Evolutionary conservation across 1,284 basidiomycete genomes (phyloP), one percentile per base, ranked within the genome.

Genomic region (Xerocomus nothofagi): DNA sequence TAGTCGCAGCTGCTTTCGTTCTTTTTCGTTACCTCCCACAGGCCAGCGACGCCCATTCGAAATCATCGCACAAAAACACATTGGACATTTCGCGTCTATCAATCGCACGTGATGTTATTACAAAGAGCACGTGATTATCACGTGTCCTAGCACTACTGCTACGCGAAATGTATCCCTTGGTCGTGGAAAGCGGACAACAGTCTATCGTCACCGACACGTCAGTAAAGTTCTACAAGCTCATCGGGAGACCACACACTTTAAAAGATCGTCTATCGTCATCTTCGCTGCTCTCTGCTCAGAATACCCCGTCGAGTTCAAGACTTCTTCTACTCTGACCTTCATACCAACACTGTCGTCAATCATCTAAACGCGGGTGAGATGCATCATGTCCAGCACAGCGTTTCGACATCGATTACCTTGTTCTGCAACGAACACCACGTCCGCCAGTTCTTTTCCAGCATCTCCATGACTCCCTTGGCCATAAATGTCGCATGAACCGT

Each of bases 381-480:
- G 6, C n/a, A 21, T 32, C n/a, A 10, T 24, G 18, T 4, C 0
- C 14, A 2, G 14, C 17, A 3, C 6, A 24, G 4, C 12, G 3
- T 8, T n/a, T 33, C n/a, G 6, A 32, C 40, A 32, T 11, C 27
- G 15, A 76, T 54, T 56, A 89, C 90, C 77, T 81, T 78, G 59
- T 88, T 80, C 56, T 88, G 85, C 63, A 91, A 80, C 3, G 93
- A 83, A 63, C 91, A 88, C 89, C 92, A 97, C n/a, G 94, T 97
- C 69, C 86, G 84, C 78, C 91, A 91, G 69, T 98, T 99, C 62
- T 83, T 83, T 71, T 98, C 95, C 55, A 98, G 71, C 88, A 99
- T 91, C 60, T 95, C 91, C 63, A 91, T 80, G 12, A 99, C 93
- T 3, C 96, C 96, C 66, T 91, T 94, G 4, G 95, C 94, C 73